Evolutionary conservation across 805 yeast species (phyloP).

Genomic region (Metschnikowia chrysomelidarum): DNA sequence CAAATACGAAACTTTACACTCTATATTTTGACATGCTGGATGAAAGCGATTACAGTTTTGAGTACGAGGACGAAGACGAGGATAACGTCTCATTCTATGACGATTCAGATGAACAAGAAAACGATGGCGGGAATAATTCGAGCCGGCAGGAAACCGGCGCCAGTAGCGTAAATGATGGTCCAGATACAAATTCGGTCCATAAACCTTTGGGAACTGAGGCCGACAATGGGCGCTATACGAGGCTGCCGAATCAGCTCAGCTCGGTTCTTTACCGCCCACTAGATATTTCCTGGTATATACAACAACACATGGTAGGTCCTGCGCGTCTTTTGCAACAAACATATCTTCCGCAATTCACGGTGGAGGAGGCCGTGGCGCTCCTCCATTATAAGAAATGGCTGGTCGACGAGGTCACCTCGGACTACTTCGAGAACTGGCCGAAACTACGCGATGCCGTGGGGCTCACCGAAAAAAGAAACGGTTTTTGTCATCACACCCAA

Average conservation of each 20-base stretch:
- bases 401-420: constrained; percentile 36
- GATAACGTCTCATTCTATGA: too few relatives aligned
- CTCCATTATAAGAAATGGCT: constrained; percentile 41
- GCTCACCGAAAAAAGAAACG: constrained; percentile 11
- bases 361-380: constrained; percentile 34
- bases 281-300: constrained; percentile 22
- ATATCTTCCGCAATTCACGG: constrained; percentile 27
- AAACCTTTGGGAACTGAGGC: too few relatives aligned
- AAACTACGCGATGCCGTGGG: constrained; percentile 30
- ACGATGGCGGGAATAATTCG: too few relatives aligned
- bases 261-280: constrained; percentile 10
- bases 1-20: too few relatives aligned
- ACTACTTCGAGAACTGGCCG: constrained; percentile 31
- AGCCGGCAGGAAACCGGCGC: too few relatives aligned
- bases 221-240: too few relatives aligned
- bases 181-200: too few relatives aligned
- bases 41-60: constrained; percentile 20
- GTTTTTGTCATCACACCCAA: neutral
- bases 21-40: constrained; percentile 14
- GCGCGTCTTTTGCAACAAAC: constrained; percentile 21
- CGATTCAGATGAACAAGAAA: too few relatives aligned
- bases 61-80: constrained; percentile 25
- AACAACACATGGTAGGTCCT: constrained; percentile 23
- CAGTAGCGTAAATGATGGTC: too few relatives aligned
- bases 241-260: constrained; percentile 13